Evolutionary conservation across 2,329 filamentous ascomycete genomes (phyloP).

Genomic region (Cordyceps cicadae): DNA sequence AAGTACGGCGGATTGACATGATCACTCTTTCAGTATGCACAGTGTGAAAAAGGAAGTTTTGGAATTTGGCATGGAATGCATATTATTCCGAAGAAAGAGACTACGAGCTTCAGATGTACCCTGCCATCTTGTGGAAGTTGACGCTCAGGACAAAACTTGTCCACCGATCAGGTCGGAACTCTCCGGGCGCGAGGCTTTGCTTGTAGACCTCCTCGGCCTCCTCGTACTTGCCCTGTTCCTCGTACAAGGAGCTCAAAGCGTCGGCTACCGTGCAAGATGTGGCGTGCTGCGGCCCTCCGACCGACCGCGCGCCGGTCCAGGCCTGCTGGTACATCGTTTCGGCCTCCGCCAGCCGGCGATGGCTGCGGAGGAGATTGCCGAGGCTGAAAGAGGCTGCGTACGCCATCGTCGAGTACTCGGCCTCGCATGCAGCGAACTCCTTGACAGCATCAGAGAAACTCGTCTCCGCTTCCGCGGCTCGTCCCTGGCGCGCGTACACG

Average conservation of each 20-base stretch:
- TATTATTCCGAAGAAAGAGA: no score
- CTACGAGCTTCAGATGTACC: no score
- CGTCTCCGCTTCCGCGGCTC: not conserved
- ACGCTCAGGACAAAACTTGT: constrained; percentile 13
- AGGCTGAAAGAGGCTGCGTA: not conserved
- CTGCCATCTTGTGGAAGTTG: not conserved
- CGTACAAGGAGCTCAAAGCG: not conserved
- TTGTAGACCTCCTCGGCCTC: no score
- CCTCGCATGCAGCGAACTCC: not conserved
- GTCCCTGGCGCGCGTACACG: not conserved
- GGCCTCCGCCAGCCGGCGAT: not conserved
- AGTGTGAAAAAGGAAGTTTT: no score
- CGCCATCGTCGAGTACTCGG: not conserved
- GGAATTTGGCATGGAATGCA: no score
- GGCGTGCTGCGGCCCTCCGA: not conserved
- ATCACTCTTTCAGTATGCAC: no score
- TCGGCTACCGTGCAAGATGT: not conserved
- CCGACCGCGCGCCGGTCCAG: not conserved
- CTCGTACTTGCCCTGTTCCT: not conserved
- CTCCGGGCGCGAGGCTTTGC: not conserved
- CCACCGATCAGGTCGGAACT: constrained; percentile 13
- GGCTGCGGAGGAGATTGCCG: not conserved
- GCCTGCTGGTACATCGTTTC: not conserved
- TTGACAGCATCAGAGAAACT: no score
- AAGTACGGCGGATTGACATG: no score